Evolutionary conservation across 208 protist genomes (phyloP).

Genomic region (Leishmania mexicana): DNA sequence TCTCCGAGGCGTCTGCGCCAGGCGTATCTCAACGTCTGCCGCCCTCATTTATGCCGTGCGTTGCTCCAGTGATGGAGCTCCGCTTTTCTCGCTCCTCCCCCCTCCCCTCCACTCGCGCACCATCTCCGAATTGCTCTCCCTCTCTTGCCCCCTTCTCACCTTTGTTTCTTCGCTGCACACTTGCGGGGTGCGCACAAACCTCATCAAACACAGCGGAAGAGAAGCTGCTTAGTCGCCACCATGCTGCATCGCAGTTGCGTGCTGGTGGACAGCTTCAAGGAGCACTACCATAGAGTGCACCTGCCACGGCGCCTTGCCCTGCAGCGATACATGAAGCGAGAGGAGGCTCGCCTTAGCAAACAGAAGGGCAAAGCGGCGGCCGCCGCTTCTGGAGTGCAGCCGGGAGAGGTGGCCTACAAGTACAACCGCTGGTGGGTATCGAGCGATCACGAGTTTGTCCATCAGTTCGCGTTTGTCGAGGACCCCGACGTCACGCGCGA

Average conservation of each 20-base stretch:
- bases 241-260: constrained; percentile 71
- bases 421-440: constrained; percentile 93
- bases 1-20: not conserved
- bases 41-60: not conserved
- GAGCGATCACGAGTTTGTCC: constrained; percentile 90
- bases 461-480: constrained; percentile 88
- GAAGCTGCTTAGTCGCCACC: not conserved
- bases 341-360: constrained; percentile 40
- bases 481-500: constrained; percentile 78
- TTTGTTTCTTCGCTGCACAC: not conserved
- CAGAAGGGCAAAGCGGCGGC: constrained; percentile 21
- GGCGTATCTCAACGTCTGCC: not conserved
- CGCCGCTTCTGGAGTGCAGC: constrained; percentile 3
- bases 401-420: constrained; percentile 74
- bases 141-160: not conserved
- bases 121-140: not conserved
- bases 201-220: not conserved
- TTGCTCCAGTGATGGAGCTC: not conserved
- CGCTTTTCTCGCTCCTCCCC: not conserved
- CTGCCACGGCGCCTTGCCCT: constrained; percentile 78
- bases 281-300: constrained; percentile 91
- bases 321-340: constrained; percentile 66
- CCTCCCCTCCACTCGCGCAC: not conserved
- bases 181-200: not conserved
- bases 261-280: constrained; percentile 80